Base-by-base conservation (phyloP, 2,329 filamentous ascomycete species). In the Parascedosporium putredinis region DNA sequence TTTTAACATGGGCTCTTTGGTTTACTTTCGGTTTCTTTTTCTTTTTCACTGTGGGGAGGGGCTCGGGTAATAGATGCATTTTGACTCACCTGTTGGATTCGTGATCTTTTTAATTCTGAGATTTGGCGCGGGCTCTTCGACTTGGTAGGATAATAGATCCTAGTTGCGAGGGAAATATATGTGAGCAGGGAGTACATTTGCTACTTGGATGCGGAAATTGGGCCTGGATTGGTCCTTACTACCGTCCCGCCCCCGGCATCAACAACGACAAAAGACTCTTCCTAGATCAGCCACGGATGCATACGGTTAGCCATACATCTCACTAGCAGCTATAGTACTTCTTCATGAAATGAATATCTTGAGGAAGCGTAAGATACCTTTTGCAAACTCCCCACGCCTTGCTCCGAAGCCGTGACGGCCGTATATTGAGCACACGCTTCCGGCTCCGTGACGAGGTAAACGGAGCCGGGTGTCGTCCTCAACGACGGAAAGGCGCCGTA, bases 241-340 rank as follows among this genome's bases (percentile, higher is more conserved):
- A 59, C 62, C n/a, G 61, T 63, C 33, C 60, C 62, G 40, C 62
- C 62, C 25, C 60, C 60, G 38, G 62, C 61, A 51, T 64, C 61
- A 25, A 61, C 60, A 12, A 64, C 60, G 7, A 63, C 55, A 43
- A 64, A 62, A 29, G 57, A 59, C 33, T 62, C 59, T 48, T 46
- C 31, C 48, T 50, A 47, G n/a, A n/a, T n/a, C n/a, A n/a, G n/a
- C n/a, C n/a, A n/a, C n/a, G n/a, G n/a, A n/a, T n/a, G n/a, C n/a
- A n/a, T n/a, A n/a, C n/a, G n/a, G n/a, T n/a, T n/a, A n/a, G n/a
- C n/a, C n/a, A n/a, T n/a, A n/a, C n/a, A n/a, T n/a, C n/a, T n/a
- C n/a, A n/a, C n/a, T n/a, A n/a, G n/a, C n/a, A n/a, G n/a, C n/a
- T n/a, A n/a, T n/a, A n/a, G n/a, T n/a, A n/a, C n/a, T n/a, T n/a